Evolutionary conservation across 2,329 filamentous ascomycete genomes (phyloP).

Genomic region (Paraphaeosphaeria sporulosa): DNA sequence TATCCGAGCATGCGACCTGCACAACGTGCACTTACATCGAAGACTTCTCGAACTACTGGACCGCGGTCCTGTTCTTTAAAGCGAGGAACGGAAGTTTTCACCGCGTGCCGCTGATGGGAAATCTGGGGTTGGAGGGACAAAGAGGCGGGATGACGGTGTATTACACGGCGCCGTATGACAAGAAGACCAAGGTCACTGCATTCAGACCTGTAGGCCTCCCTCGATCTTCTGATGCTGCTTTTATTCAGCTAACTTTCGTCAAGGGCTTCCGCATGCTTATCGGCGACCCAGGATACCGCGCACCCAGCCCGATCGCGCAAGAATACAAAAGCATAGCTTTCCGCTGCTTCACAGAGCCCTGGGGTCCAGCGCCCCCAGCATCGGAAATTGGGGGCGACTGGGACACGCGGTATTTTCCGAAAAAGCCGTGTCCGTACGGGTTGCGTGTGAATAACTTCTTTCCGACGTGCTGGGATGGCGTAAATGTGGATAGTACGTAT

Average conservation of each 20-base stretch:
- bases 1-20: conserved; percentile 20
- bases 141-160: conserved; percentile 30
- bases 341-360: conserved; percentile 17
- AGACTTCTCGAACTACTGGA: conserved; percentile 29
- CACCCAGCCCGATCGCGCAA: conserved; percentile 25
- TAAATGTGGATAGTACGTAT: conserved; percentile 54
- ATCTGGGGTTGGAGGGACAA: conserved; percentile 15
- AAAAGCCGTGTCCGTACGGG: conserved; percentile 59
- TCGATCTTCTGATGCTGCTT: neutral
- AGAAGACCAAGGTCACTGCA: conserved; percentile 24
- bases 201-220: conserved; percentile 21
- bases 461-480: conserved; percentile 56
- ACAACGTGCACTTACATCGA: conserved; percentile 29
- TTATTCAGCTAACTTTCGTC: neutral
- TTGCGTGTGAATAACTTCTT: conserved; percentile 72
- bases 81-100: conserved; percentile 21
- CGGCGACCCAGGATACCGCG: conserved; percentile 20
- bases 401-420: conserved; percentile 25
- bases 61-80: conserved; percentile 23
- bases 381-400: conserved; percentile 26
- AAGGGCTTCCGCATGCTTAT: conserved; percentile 30
- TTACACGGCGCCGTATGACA: conserved; percentile 26
- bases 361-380: conserved; percentile 13
- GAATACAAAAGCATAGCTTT: conserved; percentile 52
- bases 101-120: conserved; percentile 22